phyloP scores from a whole-genome alignment of 176 grass and related monocot species.

The Coix lacrymajobi region DNA sequence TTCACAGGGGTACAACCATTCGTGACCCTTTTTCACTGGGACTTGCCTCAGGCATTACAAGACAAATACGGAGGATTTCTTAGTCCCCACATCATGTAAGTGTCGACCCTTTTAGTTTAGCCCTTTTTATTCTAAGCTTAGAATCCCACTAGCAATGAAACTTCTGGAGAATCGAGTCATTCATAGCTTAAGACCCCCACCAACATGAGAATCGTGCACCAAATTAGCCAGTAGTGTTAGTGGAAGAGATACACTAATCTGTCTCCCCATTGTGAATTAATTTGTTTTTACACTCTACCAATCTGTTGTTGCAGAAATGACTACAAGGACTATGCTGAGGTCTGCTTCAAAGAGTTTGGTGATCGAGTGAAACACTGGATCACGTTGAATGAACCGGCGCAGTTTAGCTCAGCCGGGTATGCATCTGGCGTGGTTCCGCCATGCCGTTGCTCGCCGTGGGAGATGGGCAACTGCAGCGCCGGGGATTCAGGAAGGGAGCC shows the following conservation, averaged over 20 bases:
- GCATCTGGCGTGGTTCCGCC: not conserved
- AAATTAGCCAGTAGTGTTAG: too few species aligned
- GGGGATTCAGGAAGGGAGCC: conserved; percentile 62
- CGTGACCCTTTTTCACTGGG: conserved; percentile 61
- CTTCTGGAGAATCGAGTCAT: not conserved
- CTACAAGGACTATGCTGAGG: conserved; percentile 39
- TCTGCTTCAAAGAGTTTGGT: conserved; percentile 71
- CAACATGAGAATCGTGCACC: too few species aligned
- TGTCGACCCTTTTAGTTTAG: not conserved
- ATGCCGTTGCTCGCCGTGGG: conserved; percentile 52
- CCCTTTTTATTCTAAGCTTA: not conserved
- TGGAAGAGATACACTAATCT: too few species aligned
- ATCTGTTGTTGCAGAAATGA: conserved; percentile 34
- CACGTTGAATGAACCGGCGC: conserved; percentile 46
- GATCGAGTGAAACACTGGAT: conserved; percentile 76
- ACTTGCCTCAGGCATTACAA: conserved; percentile 54
- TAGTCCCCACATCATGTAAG: conserved; percentile 49
- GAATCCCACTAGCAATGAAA: not conserved
- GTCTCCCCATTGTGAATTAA: too few species aligned
- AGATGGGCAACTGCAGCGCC: conserved; percentile 13
- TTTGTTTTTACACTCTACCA: too few species aligned
- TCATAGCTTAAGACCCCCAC: not conserved
- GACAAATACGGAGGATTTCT: conserved; percentile 58
- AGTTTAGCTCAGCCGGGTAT: not conserved
- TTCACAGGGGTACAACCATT: conserved; percentile 53